Percentiles rank a stretch among this genome's conserved stretches.
phyloP scores from a whole-genome alignment of 768 basidiomycete genomes.

The Neoboletus magnificus region DNA sequence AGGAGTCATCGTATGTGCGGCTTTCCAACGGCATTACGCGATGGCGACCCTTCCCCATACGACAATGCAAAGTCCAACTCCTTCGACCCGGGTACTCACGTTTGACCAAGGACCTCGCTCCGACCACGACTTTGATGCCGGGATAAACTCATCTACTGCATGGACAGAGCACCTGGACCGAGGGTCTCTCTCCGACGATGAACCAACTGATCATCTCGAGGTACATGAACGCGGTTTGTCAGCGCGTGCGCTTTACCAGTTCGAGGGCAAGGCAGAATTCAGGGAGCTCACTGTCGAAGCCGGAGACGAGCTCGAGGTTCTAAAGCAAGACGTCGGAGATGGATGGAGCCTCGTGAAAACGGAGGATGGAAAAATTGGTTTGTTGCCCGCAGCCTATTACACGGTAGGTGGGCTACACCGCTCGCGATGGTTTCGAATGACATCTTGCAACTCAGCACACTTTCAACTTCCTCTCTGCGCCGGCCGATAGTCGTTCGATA shows the following conservation, averaged over 20 bases:
- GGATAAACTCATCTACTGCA: conserved; percentile 72
- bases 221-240: conserved; percentile 39
- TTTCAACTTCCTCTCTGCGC: conserved; percentile 54
- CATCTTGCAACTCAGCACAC: conserved; percentile 50
- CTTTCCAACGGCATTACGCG: background rate
- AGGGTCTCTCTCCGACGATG: conserved; percentile 49
- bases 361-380: conserved; percentile 56
- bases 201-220: conserved; percentile 38
- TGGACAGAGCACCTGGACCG: conserved; percentile 66
- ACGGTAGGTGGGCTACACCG: conserved; percentile 44
- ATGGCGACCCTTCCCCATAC: conserved; percentile 39
- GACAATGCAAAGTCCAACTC: conserved; percentile 25
- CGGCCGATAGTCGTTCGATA: conserved; percentile 29
- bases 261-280: conserved; percentile 74
- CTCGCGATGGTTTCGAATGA: background rate
- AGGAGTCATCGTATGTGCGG: background rate
- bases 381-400: conserved; percentile 70
- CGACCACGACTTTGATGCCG: conserved; percentile 60
- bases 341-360: conserved; percentile 78
- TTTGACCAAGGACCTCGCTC: conserved; percentile 29
- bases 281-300: conserved; percentile 65
- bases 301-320: conserved; percentile 66
- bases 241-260: conserved; percentile 69
- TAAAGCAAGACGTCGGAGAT: conserved; percentile 69
- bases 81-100: conserved; percentile 4